Evolutionary conservation across 1,284 basidiomycete genomes (phyloP).

Genomic region (Rhodotorula sp.): DNA sequence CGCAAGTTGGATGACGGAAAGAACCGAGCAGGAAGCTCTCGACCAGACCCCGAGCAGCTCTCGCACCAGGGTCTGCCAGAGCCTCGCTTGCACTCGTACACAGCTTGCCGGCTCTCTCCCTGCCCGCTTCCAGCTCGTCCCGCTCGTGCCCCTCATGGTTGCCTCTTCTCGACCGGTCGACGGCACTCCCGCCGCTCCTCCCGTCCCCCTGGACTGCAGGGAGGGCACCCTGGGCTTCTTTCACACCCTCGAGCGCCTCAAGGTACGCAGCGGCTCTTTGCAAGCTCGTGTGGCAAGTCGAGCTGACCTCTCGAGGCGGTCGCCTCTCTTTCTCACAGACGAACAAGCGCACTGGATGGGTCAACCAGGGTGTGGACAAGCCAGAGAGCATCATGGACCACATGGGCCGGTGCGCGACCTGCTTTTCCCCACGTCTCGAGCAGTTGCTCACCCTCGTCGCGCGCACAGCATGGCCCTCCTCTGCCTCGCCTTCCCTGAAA

Average conservation of each 20-base stretch:
- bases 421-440: background rate
- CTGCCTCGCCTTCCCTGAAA: slow-evolving; percentile 69
- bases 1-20: too few species aligned
- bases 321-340: slow-evolving; percentile 58
- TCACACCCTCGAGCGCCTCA: slow-evolving; percentile 80
- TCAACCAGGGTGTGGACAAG: slow-evolving; percentile 68
- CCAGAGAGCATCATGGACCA: slow-evolving; percentile 85
- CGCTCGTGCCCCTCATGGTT: background rate
- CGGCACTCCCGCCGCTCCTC: slow-evolving; percentile 23
- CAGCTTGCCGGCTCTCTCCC: too few species aligned
- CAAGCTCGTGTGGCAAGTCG: background rate
- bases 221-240: slow-evolving; percentile 72
- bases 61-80: too few species aligned
- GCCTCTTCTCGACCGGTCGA: background rate
- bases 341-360: slow-evolving; percentile 93
- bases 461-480: slow-evolving; percentile 72
- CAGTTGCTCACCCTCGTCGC: background rate
- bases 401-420: slow-evolving; percentile 69
- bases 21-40: too few species aligned
- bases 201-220: slow-evolving; percentile 24
- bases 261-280: slow-evolving; percentile 57
- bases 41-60: too few species aligned
- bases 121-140: background rate
- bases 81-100: too few species aligned
- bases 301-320: background rate